Conservation (phyloP, 805 yeast species). For the Saturnispora mendoncae region DNA sequence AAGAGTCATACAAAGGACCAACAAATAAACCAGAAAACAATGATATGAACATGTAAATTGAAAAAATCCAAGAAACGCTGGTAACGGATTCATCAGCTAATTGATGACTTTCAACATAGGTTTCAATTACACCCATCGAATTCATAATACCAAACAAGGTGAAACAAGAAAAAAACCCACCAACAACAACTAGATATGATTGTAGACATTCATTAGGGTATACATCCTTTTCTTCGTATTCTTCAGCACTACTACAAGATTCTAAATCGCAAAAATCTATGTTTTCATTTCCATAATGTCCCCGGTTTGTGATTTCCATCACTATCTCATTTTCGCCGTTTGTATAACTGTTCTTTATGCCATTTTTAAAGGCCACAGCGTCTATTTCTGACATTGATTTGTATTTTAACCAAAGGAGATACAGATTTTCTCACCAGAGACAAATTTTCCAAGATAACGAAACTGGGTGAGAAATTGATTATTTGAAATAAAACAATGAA, state of each 20-base stretch:
- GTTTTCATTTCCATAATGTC: conserved; percentile 3
- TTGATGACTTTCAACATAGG: conserved; percentile 50
- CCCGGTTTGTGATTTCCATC: not conserved
- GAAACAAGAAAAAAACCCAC: conserved; percentile 46
- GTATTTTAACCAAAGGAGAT: no score
- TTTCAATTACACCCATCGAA: conserved; percentile 53
- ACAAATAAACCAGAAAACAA: conserved; percentile 31
- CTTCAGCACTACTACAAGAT: conserved; percentile 1
- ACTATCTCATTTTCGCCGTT: not conserved
- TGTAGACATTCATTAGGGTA: conserved; percentile 44
- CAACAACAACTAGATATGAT: conserved; percentile 49
- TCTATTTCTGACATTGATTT: no score
- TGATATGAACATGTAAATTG: conserved; percentile 44
- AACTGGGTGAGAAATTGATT: no score
- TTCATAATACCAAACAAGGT: conserved; percentile 48
- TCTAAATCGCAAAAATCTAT: conserved; percentile 2
- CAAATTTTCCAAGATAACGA: no score
- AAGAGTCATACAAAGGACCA: conserved; percentile 52
- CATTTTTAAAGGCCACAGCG: no score
- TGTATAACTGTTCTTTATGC: not conserved
- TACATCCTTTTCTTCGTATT: conserved; percentile 15
- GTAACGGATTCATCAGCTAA: conserved; percentile 37
- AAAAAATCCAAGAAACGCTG: conserved; percentile 58
- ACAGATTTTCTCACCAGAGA: no score
- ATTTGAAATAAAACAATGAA: no score